Evolutionary conservation across 2,329 filamentous ascomycete species (phyloP).

Genomic region (Onygena corvina): DNA sequence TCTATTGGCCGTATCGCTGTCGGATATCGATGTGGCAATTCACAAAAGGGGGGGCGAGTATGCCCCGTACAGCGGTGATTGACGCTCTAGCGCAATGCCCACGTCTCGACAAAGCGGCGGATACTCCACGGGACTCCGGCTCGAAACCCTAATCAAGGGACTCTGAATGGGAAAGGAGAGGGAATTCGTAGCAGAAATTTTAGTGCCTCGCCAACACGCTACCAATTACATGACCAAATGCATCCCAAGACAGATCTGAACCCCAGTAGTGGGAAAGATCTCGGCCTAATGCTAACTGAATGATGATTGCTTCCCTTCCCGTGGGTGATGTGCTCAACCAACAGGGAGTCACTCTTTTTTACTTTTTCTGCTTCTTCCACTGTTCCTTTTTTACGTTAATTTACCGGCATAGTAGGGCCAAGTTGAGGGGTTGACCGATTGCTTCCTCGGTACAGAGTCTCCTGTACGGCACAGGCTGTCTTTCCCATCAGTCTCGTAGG

Average conservation of each 20-base stretch:
- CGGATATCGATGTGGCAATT: neutral
- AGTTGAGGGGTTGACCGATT: neutral
- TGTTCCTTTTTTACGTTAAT: neutral
- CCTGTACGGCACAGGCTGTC: neutral
- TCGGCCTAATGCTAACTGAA: neutral
- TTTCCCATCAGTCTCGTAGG: neutral
- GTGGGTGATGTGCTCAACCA: neutral
- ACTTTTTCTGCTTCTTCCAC: neutral
- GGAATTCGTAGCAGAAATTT: neutral
- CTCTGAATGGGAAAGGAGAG: neutral
- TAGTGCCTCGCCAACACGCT: neutral
- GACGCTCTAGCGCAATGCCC: neutral
- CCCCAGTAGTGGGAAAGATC: neutral
- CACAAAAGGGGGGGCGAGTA: neutral
- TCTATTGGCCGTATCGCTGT: neutral
- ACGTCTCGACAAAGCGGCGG: neutral
- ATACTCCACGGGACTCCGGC: neutral
- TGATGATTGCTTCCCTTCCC: slow-evolving; percentile 1
- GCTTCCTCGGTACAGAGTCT: slow-evolving; percentile 2
- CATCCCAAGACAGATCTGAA: slow-evolving; percentile 2
- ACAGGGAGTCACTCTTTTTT: neutral
- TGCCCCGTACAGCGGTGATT: neutral
- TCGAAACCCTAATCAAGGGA: neutral
- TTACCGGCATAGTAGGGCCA: neutral
- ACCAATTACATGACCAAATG: neutral